Evolutionary conservation across 1,284 basidiomycete species (phyloP), one percentile per base, ranked within the genome.

Genomic region (Cryptococcus hybrid): DNA sequence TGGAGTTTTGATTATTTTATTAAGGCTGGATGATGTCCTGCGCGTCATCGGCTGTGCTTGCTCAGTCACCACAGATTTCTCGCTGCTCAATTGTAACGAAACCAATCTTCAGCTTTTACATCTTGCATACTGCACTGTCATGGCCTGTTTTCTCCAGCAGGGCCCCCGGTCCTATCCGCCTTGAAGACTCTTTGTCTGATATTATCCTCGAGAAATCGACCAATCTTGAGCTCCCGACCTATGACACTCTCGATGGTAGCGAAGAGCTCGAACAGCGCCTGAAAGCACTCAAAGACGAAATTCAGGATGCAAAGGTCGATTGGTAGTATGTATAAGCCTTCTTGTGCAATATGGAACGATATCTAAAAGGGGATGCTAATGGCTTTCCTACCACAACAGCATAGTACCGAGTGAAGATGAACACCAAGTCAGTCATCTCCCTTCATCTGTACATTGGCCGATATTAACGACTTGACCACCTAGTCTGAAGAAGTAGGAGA

Each of bases 391-490:
- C 47, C 47, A 51, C 55, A 12, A 15, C 64, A 88, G 86, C 65
- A 71, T 89, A 56, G 80, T 95, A 37, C 89, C 91, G 1, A 87
- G 84, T 54, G 89, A 91, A 72, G 92, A 96, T 73, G 88, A 91
- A 8, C 92, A 96, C 73, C 86, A 86, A 63, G 70, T 69, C 18
- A 15, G 67, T 47, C 11, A 46, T 30, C 35, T 24, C 47, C 35
- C 15, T 42, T 36, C 24, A 1, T 42, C 12, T 11, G 34, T 45
- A 13, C 24, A 6, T 5, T 24, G 30, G 4, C 7, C 18, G 13
- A 36, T 35, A 35, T 12, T 12, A 36, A 34, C 13, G 34, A 34
- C n/a, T 40, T 51, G 1, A 52, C 47, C 5, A 3, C 5, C 2
- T 47, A 71, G 57, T 92, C 90, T 3, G 93, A 96, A 74, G 92